Base-by-base conservation (phyloP, 2,329 filamentous ascomycete species). In the Cytospora piceae region DNA sequence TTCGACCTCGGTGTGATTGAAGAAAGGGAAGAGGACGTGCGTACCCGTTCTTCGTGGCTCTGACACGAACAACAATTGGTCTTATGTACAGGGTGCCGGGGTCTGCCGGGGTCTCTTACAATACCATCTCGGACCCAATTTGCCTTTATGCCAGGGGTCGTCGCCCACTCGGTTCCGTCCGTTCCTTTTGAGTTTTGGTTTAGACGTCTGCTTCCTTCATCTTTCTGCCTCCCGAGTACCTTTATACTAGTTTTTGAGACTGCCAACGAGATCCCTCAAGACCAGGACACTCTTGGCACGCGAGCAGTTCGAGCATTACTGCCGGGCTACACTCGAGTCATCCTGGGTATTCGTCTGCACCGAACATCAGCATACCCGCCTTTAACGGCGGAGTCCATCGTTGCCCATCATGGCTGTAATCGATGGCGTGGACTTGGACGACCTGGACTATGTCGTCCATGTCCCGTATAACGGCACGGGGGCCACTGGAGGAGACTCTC, bases 401-500 rank as follows among this genome's bases (percentile, higher is more conserved):
- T 52, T 63, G 59, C 60, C 67, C 69, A 65, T 42, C 66, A 78
- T 79, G 77, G 73, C 71, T 54, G 74, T 73, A 67, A 63, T 78
- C 39, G 74, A 78, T 61, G 76, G 75, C 68, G 70, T 79, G 73
- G 76, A 83, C 70, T 77, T 80, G 68, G 77, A 82, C 70, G 70
- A 72, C 52, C 74, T 81, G 64, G 74, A 80, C 72, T 84, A 84
- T 71, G 72, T 80, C 58, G 69, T 75, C 69, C 78, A 81, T 69
- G 76, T 85, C 49, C 79, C 84, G 27, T 91, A 88, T 79, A 92
- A 92, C 79, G 85, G 85, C 73, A 87, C 88, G 22, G 79, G 79
- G 42, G 76, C 80, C 27, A 87, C 85, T 9, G 91, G 91, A 69
- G 91, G 91, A 66, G 82, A 93, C 76, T 87, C 90, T 31, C 78